A percentile compares a stretch with the other conserved stretches of the same genome.
Evolutionary conservation across 495 filamentous ascomycete species (phyloP).

Genomic region (Hapsidospora chrysogenum): DNA sequence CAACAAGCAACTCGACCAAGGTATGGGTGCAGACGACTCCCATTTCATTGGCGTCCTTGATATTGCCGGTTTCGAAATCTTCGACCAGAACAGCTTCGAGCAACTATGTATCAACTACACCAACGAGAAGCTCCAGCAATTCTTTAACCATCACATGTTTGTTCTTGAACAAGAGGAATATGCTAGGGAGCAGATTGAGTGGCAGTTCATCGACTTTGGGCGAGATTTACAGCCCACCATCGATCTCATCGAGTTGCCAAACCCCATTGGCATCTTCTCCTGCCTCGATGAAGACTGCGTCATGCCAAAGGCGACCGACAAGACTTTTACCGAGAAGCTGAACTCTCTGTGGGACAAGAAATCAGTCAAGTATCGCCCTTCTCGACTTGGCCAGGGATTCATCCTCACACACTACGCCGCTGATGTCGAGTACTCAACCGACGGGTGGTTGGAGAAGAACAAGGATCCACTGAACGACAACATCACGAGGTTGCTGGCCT

Average conservation of each 20-base stretch:
- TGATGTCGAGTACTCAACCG: conserved; percentile 91
- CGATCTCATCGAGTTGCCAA: conserved; percentile 87
- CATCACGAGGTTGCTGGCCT: conserved; percentile 70
- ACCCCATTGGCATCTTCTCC: conserved; percentile 97
- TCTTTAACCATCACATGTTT: conserved; percentile 99
- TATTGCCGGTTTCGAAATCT: conserved; percentile 99
- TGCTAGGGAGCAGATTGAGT: conserved; percentile 93
- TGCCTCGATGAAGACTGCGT: conserved; percentile 97
- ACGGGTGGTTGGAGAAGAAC: conserved; percentile 97
- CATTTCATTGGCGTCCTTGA: conserved; percentile 96
- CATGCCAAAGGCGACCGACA: conserved; percentile 98
- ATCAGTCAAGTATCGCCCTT: conserved; percentile 79
- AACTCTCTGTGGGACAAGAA: conserved; percentile 94
- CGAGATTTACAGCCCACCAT: conserved; percentile 96
- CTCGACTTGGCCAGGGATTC: conserved; percentile 81
- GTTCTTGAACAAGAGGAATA: conserved; percentile 98
- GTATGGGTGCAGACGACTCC: conserved; percentile 64
- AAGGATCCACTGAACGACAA: conserved; percentile 98
- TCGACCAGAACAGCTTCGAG: conserved; percentile 96
- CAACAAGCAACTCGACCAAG: conserved; percentile 77
- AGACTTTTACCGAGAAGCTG: conserved; percentile 91
- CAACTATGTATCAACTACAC: conserved; percentile 99
- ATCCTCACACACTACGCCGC: conserved; percentile 97
- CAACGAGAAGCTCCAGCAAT: conserved; percentile 98
- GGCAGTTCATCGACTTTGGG: conserved; percentile 99